Evolutionary conservation across 306 rosid species (phyloP).

Genomic region (Citrullus amarus): DNA sequence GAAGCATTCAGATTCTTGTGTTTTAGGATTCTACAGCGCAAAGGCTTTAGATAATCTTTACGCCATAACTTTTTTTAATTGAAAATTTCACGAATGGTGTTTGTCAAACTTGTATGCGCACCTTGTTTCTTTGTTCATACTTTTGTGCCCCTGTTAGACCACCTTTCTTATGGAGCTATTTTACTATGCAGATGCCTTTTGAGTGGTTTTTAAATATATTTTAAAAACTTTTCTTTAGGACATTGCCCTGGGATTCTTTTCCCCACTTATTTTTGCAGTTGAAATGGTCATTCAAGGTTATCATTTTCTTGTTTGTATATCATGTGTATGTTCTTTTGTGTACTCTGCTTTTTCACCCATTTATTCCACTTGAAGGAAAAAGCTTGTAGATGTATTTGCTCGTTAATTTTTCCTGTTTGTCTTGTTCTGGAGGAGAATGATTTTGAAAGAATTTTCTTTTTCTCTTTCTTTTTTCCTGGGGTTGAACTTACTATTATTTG

Average conservation of each 20-base stretch:
- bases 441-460: neutral
- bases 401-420: neutral
- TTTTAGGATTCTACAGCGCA: neutral
- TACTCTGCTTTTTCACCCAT: neutral
- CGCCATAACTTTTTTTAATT: neutral
- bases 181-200: neutral
- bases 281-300: neutral
- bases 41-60: neutral
- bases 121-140: neutral
- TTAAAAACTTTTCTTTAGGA: neutral
- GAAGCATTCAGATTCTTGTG: neutral
- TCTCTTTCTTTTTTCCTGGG: neutral
- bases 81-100: neutral
- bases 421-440: neutral
- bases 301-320: conserved; percentile 6
- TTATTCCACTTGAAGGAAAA: neutral
- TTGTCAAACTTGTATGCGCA: neutral
- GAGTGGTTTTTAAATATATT: neutral
- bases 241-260: neutral
- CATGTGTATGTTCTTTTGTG: neutral
- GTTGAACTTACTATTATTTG: neutral
- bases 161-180: neutral
- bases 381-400: conserved; percentile 3
- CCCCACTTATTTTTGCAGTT: neutral
- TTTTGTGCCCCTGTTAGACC: neutral